Evolutionary conservation across 805 yeast genomes (phyloP), one percentile per base, ranked within the genome.

Genomic region (Novakomyces olei): DNA sequence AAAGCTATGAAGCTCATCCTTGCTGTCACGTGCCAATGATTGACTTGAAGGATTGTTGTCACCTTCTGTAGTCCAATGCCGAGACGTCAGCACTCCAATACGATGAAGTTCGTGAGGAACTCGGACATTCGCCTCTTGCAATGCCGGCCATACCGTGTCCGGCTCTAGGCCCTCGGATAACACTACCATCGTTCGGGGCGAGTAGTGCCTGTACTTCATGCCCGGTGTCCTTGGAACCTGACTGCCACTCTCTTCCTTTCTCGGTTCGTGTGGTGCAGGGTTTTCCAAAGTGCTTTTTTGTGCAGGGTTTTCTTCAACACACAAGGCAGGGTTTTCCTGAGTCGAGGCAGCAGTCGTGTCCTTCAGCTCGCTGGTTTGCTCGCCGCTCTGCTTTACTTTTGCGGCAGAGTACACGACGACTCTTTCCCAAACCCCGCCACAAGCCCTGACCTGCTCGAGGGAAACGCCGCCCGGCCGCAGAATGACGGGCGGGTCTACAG

Each of bases 151-250:
- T n/a, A n/a, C 28, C 5, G 24, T 19, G 12, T 3, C 3, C 3
- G 25, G 9, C 0, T 57, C 59, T 30, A 67, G 57, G 17, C 67
- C 61, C 16, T 58, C 51, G 39, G 80, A 68, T 4, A 83, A 51
- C 0, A 75, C 56, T 3, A 88, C 96, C 37, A 65, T 69, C 0
- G 95, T 93, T 2, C 64, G 63, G 3, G 98, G 98, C 0, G 94
- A 77, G 50, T 88, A 88, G 50, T 88, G 98, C 42, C 77, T 71
- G 49, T 88, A 88, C 48, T 88, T 88, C 98, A 88, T 88, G 0
- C 98, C 98, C 0, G 98, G 98, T 0, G 98, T 88, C 43, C 76
- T 65, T 4, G 33, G 33, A 7, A 30, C 25, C n/a, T n/a, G n/a
- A n/a, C n/a, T n/a, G 12, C 25, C 25, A 10, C 12, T 12, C 0